Evolutionary conservation across 495 filamentous ascomycete genomes (phyloP), one percentile per base, ranked within the genome.

Genomic region (Talaromyces trachyspermus): DNA sequence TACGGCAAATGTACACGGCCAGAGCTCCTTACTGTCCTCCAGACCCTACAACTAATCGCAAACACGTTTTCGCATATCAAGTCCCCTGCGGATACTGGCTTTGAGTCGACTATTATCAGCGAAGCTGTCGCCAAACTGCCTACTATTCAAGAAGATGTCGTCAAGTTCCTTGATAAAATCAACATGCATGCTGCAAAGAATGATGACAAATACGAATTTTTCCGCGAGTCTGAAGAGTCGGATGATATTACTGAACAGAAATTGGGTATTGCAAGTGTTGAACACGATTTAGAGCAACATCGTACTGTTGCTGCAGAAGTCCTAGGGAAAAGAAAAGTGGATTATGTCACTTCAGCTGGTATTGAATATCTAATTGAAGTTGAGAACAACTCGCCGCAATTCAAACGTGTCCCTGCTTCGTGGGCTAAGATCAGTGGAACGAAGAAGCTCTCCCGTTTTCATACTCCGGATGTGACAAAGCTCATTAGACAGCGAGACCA

Each of bases 301-400:
- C 84, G 84, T 48, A 58, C 74, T 18, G 78, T 74, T 11, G 88
- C 86, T 12, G 86, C 81, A 6, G 70, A 76, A 29, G 86, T 81
- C 40, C 57, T 94, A 2, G 73, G 76, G 43, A 86, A 81, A 57
- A 85, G 79, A 54, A 77, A 72, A 14, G 78, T 91, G 2, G 72
- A 76, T 1, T 97, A 95, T 56, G 77, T 81, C 9, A 88, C 85
- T 1, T 85, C 90, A 2, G 74, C 88, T 10, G 89, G 88, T 2
- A 92, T 99, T 44, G 92, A 99, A 56, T 97, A 90, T 60, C 79
- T 97, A 5, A 84, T 97, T 58, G 94, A 96, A 61, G 80, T 99
- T 12, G 75, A 85, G 43, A 96, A 95, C 60, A 76, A 60, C 9
- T 75, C 72, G 15, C 54, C 75, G 0, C 75, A 85, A 36, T 68